A percentile compares a stretch with the other conserved stretches of the same genome.
phyloP scores from a whole-genome alignment of 2,329 filamentous ascomycete genomes.

The Aulographum hederae region DNA sequence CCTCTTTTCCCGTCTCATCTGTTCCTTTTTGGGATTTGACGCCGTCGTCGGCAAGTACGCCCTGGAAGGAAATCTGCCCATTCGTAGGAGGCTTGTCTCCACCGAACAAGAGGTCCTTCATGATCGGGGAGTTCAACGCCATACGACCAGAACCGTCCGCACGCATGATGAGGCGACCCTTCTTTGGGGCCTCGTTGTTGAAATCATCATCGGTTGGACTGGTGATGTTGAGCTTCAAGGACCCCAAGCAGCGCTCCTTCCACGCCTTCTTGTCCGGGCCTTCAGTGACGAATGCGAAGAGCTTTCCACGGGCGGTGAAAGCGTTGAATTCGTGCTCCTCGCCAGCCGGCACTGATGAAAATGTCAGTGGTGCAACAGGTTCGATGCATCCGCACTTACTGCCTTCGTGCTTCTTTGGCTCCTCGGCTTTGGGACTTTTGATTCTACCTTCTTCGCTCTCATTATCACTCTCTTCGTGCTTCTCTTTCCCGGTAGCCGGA shows the following conservation, averaged over 20 bases:
- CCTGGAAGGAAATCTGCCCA: neutral
- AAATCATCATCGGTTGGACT: constrained; percentile 16
- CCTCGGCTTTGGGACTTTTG: constrained; percentile 3
- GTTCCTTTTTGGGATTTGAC: too few relatives aligned
- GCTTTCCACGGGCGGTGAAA: constrained; percentile 60
- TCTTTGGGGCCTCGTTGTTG: neutral
- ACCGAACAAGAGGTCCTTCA: constrained; percentile 63
- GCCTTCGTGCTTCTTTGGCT: constrained; percentile 31
- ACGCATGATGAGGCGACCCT: constrained; percentile 67
- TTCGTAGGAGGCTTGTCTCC: neutral
- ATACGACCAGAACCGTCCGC: constrained; percentile 79
- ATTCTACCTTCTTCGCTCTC: constrained; percentile 8
- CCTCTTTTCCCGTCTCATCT: too few relatives aligned
- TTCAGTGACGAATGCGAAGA: constrained; percentile 58
- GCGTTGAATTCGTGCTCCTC: constrained; percentile 67
- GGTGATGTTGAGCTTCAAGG: constrained; percentile 61
- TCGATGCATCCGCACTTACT: constrained; percentile 45
- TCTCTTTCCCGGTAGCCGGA: constrained; percentile 44
- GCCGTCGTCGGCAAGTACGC: too few relatives aligned
- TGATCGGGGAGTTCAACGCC: constrained; percentile 67
- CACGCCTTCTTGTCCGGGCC: constrained; percentile 38
- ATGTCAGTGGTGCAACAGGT: constrained; percentile 1
- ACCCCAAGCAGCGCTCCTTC: constrained; percentile 78
- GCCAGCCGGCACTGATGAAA: constrained; percentile 55
- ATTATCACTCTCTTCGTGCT: constrained; percentile 19